Evolutionary conservation across 2,329 filamentous ascomycete species (phyloP).

Genomic region (Mollisiaceae sp.): DNA sequence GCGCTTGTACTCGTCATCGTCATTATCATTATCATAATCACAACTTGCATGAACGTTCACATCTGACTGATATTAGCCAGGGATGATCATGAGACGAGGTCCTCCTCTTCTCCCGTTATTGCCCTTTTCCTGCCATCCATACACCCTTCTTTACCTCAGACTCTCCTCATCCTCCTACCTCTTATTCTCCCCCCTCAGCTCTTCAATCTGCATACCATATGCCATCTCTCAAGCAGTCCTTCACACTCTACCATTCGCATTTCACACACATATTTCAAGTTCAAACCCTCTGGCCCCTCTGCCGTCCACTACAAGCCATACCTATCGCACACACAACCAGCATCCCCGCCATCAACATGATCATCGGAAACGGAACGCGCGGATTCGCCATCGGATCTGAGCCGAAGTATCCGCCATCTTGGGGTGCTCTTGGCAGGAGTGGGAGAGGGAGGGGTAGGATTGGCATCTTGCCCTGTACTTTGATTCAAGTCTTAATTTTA

Average conservation of each 20-base stretch:
- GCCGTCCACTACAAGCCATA: not conserved
- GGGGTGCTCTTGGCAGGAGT: not conserved
- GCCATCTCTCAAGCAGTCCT: too few species aligned
- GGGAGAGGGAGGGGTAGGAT: conserved; percentile 9
- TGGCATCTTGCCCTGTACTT: conserved; percentile 4
- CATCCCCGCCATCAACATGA: conserved; percentile 16
- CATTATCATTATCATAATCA: too few species aligned
- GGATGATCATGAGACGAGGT: too few species aligned
- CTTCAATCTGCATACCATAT: not conserved
- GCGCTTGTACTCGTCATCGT: too few species aligned
- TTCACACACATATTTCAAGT: not conserved
- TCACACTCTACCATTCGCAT: not conserved
- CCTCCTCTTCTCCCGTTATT: not conserved
- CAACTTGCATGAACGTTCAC: too few species aligned
- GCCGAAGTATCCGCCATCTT: not conserved
- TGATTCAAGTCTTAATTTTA: too few species aligned
- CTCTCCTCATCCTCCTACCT: not conserved
- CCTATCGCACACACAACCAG: conserved; percentile 3
- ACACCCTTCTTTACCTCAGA: not conserved
- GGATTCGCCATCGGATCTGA: conserved; percentile 18
- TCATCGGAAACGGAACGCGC: conserved; percentile 14
- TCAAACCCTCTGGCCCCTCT: not conserved
- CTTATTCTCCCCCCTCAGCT: not conserved
- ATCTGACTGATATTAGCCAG: too few species aligned
- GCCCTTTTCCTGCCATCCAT: not conserved